A percentile compares a stretch with the other conserved stretches of the same genome.
Conservation (phyloP, 2,329 filamentous ascomycete genomes). For the Arthrobotrys pseudoclavata region DNA sequence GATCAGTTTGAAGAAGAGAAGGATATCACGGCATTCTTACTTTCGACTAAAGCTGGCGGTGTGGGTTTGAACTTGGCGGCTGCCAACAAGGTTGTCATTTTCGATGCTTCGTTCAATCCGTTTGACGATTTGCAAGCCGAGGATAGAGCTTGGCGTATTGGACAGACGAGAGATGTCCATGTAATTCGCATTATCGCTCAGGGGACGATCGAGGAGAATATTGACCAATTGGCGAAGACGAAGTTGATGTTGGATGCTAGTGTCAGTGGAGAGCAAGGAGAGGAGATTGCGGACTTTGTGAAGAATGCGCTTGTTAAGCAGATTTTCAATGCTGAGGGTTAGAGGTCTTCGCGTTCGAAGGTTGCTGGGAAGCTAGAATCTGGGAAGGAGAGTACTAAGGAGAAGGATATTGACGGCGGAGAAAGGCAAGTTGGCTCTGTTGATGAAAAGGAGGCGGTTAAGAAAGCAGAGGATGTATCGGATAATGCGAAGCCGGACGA, state of each 20-base stretch:
- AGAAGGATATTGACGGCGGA: background rate
- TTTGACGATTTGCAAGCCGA: conserved; percentile 99
- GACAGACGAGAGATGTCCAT: conserved; percentile 90
- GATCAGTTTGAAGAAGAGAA: conserved; percentile 84
- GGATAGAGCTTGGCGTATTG: conserved; percentile 94
- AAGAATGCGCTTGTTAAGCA: conserved; percentile 47
- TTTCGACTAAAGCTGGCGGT: conserved; percentile 94
- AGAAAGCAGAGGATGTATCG: background rate
- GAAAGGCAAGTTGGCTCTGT: background rate
- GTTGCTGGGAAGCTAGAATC: background rate
- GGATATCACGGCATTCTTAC: conserved; percentile 87
- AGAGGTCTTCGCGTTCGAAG: conserved; percentile 38
- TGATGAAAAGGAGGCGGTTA: background rate
- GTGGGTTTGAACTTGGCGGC: conserved; percentile 95
- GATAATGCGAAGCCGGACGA: background rate
- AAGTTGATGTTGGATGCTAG: conserved; percentile 90
- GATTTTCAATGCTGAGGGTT: conserved; percentile 55
- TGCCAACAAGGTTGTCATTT: conserved; percentile 97
- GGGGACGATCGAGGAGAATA: conserved; percentile 90
- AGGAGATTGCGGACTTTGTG: conserved; percentile 61
- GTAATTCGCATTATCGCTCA: conserved; percentile 85
- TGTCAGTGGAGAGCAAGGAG: conserved; percentile 73
- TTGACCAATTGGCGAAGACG: conserved; percentile 89
- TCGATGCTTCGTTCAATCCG: conserved; percentile 96
- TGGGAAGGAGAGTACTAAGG: background rate